Percentiles rank a stretch among this genome's conserved stretches.
Conservation (phyloP, 148 eudicot species). For the Salicornia ramosissima region DNA sequence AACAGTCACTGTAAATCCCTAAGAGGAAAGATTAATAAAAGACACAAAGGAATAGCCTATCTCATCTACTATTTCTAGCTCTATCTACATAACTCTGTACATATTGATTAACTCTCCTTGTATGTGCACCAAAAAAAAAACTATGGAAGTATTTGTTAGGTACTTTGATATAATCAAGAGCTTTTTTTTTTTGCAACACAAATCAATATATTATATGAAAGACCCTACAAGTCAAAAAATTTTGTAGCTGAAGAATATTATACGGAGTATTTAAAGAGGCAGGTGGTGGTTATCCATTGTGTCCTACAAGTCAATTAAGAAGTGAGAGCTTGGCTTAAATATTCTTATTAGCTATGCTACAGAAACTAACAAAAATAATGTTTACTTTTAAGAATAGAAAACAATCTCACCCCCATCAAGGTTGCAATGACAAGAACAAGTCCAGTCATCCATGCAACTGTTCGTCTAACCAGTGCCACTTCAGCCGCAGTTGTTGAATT, state of each 20-base stretch:
- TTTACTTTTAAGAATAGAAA: background rate
- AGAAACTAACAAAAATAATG: background rate
- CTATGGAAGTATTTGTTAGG: background rate
- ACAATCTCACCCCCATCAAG: constrained; percentile 64
- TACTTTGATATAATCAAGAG: too few relatives aligned
- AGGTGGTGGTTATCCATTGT: too few relatives aligned
- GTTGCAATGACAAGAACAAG: constrained; percentile 72
- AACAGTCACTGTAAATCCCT: background rate
- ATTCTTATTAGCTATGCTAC: background rate
- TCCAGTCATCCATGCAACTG: constrained; percentile 87
- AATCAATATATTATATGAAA: too few relatives aligned
- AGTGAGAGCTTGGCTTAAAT: background rate
- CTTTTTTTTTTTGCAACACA: too few relatives aligned
- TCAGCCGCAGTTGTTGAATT: constrained; percentile 31
- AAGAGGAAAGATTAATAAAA: background rate
- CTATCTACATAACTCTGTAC: background rate
- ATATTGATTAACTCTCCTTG: background rate
- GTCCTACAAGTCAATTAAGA: background rate
- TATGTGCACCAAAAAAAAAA: background rate
- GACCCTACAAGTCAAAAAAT: too few relatives aligned
- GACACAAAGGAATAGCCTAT: background rate
- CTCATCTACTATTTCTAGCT: background rate
- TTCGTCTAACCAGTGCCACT: constrained; percentile 56
- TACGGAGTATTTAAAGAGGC: too few relatives aligned
- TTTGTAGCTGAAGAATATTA: too few relatives aligned